Percentiles rank a stretch among this genome's conserved stretches.
Conservation (phyloP, 2,329 filamentous ascomycete genomes). For the Penicillium psychrosexuale region DNA sequence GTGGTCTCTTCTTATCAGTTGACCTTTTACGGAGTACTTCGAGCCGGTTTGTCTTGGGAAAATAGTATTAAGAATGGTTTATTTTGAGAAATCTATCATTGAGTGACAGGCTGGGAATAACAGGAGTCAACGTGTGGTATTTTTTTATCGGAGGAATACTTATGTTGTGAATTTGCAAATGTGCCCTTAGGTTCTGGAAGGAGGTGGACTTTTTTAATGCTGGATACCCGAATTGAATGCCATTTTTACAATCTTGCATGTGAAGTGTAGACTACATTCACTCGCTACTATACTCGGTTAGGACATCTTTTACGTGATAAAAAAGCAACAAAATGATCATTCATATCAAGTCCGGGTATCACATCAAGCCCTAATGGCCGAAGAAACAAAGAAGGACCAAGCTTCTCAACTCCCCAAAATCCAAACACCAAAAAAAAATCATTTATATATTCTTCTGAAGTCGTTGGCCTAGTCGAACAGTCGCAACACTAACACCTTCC, state of each 20-base stretch:
- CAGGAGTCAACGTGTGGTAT: too few relatives aligned
- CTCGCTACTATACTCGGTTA: not conserved
- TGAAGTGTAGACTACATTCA: not conserved
- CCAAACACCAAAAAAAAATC: not conserved
- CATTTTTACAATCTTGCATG: not conserved
- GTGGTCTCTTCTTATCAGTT: not conserved
- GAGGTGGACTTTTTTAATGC: not conserved
- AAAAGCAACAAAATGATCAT: conserved; percentile 3
- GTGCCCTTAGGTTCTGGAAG: not conserved
- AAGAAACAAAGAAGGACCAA: conserved; percentile 1
- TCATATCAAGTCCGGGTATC: conserved; percentile 15
- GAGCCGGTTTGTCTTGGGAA: not conserved
- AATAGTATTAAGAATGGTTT: not conserved
- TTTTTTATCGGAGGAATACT: not conserved
- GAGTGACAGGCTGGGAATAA: not conserved
- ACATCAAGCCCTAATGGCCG: conserved; percentile 3
- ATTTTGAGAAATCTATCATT: not conserved
- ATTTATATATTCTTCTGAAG: conserved; percentile 16
- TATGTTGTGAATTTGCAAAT: not conserved
- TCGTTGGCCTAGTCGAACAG: conserved; percentile 59
- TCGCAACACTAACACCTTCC: conserved; percentile 71
- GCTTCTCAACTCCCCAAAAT: conserved; percentile 5
- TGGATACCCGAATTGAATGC: not conserved
- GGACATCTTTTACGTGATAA: conserved; percentile 2
- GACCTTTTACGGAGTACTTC: not conserved